Evolutionary conservation across 2,329 filamentous ascomycete species (phyloP), one percentile per base, ranked within the genome.

Genomic region (Alternaria brassicae): DNA sequence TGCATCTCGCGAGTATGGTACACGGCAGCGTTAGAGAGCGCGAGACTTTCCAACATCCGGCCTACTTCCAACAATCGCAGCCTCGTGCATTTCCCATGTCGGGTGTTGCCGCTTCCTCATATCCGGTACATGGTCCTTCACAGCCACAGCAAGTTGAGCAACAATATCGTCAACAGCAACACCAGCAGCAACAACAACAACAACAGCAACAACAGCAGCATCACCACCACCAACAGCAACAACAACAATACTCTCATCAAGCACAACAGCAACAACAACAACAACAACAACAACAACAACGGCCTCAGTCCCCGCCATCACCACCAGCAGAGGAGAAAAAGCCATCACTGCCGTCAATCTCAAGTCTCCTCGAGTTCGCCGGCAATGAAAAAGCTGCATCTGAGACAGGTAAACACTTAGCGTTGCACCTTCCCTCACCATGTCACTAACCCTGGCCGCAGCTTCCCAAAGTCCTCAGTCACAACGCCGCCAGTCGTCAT

Each of bases 301-400:
- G 71, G 27, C 86, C 86, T 48, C 86, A 88, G 72, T 85, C 88
- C 51, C 90, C 89, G 54, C 90, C 90, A 30, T 92, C 90, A 67
- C 90, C 90, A 61, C 89, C 90, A 41, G 88, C 91, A 76, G 90
- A 93, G 71, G 90, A 92, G 72, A 82, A 88, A 67, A 93, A 90
- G 80, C 95, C 91, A 73, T 96, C 93, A 50, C 83, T 98, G 58
- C 94, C 94, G 19, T 97, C 94, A 37, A 97, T 98, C 77, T 97
- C 93, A 36, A 94, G 92, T 77, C 85, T 98, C 57, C 84, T 98
- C 51, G 90, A 91, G 62, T 86, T 94, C 72, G 91, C 92, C 6
- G 91, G 95, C 78, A 88, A 88, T 69, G 89, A 77, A 82, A 88
- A 80, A 79, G 83, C 72, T 79, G 83, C 74, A 77, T 78, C 79